Conservation (phyloP, 345 rosid genomes). For the Ceriops decandra region DNA sequence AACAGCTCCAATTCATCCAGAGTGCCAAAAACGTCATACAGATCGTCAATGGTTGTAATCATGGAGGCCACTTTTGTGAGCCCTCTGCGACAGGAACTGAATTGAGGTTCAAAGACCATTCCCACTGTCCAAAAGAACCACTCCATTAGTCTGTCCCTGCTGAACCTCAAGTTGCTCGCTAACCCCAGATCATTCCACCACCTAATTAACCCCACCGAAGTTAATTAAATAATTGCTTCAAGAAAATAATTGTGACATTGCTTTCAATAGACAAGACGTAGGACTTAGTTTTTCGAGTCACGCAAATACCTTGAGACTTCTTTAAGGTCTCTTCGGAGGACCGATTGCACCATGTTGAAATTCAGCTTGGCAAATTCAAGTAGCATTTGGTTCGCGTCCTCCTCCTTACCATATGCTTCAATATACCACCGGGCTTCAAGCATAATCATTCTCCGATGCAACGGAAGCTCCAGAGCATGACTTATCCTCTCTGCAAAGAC, state of each 20-base stretch:
- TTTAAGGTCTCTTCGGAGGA: constrained; percentile 32
- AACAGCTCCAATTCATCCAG: constrained; percentile 38
- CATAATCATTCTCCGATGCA: constrained; percentile 27
- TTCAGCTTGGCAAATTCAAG: constrained; percentile 42
- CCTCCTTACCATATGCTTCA: constrained; percentile 17
- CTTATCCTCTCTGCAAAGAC: constrained; percentile 9
- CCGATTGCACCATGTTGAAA: constrained; percentile 40
- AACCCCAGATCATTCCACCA: constrained; percentile 41
- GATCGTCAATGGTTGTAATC: constrained; percentile 38
- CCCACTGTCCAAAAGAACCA: constrained; percentile 45
- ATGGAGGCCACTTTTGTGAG: constrained; percentile 36
- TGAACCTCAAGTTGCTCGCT: constrained; percentile 30
- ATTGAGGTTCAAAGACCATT: constrained; percentile 28
- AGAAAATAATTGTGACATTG: too few species aligned
- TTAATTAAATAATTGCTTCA: not conserved
- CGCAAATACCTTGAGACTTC: constrained; percentile 25
- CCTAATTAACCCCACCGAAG: constrained; percentile 7
- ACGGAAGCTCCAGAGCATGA: constrained; percentile 37
- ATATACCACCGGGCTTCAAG: constrained; percentile 38
- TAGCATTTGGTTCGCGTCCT: constrained; percentile 3
- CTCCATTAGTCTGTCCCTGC: constrained; percentile 47
- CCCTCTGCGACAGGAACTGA: constrained; percentile 19
- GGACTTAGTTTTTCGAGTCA: not conserved
- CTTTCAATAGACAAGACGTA: not conserved
- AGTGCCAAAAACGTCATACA: constrained; percentile 42